Percentiles rank a stretch among this genome's conserved stretches.
Evolutionary conservation across 176 grass and related monocot genomes (phyloP).

Genomic region (Cocos nucifera): DNA sequence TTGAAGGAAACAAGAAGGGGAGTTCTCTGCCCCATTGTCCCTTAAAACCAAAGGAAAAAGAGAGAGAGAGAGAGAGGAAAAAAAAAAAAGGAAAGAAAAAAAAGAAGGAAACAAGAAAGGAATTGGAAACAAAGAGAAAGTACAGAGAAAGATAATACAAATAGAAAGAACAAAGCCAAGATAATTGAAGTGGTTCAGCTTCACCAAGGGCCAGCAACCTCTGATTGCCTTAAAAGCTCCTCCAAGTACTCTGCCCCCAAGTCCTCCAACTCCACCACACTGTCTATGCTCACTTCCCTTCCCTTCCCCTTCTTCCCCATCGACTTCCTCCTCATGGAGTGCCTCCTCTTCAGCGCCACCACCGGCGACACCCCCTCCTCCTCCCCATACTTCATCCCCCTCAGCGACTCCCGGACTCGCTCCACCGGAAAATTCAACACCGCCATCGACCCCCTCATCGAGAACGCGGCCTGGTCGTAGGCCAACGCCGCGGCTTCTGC

Average conservation of each 20-base stretch:
- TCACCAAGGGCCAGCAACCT: background rate
- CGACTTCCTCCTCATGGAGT: constrained; percentile 27
- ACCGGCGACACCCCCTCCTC: constrained; percentile 30
- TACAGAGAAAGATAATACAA: too few relatives aligned
- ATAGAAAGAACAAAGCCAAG: too few relatives aligned
- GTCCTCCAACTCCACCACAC: constrained; percentile 59
- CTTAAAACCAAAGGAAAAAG: too few relatives aligned
- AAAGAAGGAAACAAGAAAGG: too few relatives aligned
- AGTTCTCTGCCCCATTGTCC: too few relatives aligned
- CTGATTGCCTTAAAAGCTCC: constrained; percentile 29
- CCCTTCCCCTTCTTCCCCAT: constrained; percentile 8
- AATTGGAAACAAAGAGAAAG: too few relatives aligned
- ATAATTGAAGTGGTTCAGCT: background rate
- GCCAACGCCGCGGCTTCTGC: constrained; percentile 51
- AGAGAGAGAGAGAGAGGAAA: too few relatives aligned
- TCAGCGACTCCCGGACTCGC: constrained; percentile 34
- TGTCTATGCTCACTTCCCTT: background rate
- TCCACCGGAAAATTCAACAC: constrained; percentile 63
- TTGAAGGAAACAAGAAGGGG: too few relatives aligned
- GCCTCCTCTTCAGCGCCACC: constrained; percentile 43
- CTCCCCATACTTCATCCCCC: background rate
- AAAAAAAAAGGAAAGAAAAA: too few relatives aligned
- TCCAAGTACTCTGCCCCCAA: constrained; percentile 52
- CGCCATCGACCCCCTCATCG: constrained; percentile 36
- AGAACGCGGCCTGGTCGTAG: constrained; percentile 73